Percentiles rank a stretch among this genome's conserved stretches.
Evolutionary conservation across 805 yeast genomes (phyloP).

Genomic region (Metschnikowia lachancei): DNA sequence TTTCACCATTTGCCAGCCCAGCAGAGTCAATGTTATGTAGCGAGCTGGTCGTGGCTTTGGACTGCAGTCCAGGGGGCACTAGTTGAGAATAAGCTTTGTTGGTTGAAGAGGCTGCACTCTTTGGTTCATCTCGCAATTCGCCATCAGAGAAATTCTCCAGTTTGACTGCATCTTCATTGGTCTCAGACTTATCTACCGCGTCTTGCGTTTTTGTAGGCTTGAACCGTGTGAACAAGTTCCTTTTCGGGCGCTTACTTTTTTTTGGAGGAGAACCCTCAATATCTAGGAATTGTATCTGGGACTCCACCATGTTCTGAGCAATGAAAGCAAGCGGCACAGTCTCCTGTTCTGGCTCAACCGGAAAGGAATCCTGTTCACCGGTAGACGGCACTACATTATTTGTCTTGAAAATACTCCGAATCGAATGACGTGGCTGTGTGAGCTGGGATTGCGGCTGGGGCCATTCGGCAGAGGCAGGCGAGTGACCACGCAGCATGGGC

Average conservation of each 20-base stretch:
- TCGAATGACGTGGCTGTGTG: constrained; percentile 31
- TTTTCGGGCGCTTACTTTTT: constrained; percentile 32
- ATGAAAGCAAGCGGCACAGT: background rate
- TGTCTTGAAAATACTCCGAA: constrained; percentile 33
- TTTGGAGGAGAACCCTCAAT: constrained; percentile 17
- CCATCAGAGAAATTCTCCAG: background rate
- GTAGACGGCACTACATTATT: constrained; percentile 2
- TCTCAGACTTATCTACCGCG: constrained; percentile 4
- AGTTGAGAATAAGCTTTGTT: background rate
- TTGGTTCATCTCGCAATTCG: background rate
- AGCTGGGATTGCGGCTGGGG: constrained; percentile 1
- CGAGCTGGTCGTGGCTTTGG: constrained; percentile 1
- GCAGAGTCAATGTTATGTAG: constrained; percentile 11
- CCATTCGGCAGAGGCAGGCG: constrained; percentile 7
- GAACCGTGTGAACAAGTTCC: constrained; percentile 41
- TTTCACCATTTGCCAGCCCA: constrained; percentile 9
- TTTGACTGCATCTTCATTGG: background rate
- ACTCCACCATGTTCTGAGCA: background rate
- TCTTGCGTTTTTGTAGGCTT: constrained; percentile 22
- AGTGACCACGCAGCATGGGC: constrained; percentile 11
- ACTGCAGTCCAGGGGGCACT: background rate
- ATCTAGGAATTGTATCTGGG: background rate
- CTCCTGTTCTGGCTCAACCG: background rate
- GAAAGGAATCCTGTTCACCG: background rate
- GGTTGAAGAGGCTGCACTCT: background rate